Evolutionary conservation across 805 yeast genomes (phyloP), one percentile per base, ranked within the genome.

Genomic region (Candida wancherniae): DNA sequence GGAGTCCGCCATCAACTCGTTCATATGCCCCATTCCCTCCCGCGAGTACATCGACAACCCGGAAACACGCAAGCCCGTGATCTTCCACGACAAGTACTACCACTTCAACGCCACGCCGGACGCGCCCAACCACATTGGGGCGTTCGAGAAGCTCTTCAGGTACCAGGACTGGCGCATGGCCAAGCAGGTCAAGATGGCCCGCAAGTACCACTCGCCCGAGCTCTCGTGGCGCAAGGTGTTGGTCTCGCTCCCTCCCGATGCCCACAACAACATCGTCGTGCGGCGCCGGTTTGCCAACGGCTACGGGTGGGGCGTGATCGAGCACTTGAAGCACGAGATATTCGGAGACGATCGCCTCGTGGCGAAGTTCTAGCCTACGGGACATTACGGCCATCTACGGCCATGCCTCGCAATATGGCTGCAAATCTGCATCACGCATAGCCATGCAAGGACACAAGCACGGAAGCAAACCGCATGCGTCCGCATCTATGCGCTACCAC

Each of bases 291-390:
- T 66, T 44, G 50, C 66, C 15, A 66, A 66, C 44, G 71, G 68
- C 1, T 66, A 60, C 39, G 72, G 72, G 7, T 66, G 72, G 72
- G 69, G 69, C 1, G 69, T 65, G 7, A 47, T 66, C 7, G 67
- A 64, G 34, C 71, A 66, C 39, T 43, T 66, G 25, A 55, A 60
- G 24, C 52, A 47, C 13, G 49, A 48, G 24, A 38, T 58, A 8
- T 57, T 57, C 32, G 40, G 34, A 5, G 29, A 34, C 12, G 40
- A 40, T 21, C 29, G 33, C 12, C 20, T 37, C 5, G 28, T 22
- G 21, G 39, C 48, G 5, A 44, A 44, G 24, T 39, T 39, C 10
- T 41, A 22, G 22, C 3, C 12, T 4, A n/a, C 15, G 28, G 12
- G 28, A 15, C 16, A 11, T n/a, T n/a, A n/a, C n/a, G n/a, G n/a